Evolutionary conservation across 2,329 filamentous ascomycete genomes (phyloP).

Genomic region (Volutella citrinella): DNA sequence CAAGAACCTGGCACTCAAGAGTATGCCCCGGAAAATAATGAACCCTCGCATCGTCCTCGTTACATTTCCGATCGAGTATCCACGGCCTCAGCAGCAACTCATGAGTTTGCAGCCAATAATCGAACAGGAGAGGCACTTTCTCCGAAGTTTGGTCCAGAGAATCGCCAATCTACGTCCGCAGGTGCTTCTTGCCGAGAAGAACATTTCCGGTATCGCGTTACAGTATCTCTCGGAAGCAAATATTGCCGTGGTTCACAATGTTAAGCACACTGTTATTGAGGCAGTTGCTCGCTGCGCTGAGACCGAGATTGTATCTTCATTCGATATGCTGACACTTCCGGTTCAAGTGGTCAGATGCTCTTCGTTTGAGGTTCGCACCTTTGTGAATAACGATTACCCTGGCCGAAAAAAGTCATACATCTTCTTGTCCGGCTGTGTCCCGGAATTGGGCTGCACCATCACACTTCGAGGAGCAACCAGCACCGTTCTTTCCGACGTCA

Average conservation of each 20-base stretch:
- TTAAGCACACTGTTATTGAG: conserved; percentile 93
- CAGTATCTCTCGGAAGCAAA: conserved; percentile 84
- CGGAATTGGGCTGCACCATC: conserved; percentile 91
- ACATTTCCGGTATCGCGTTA: conserved; percentile 86
- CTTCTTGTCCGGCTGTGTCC: conserved; percentile 85
- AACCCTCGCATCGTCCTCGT: conserved; percentile 88
- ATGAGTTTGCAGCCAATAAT: conserved; percentile 98
- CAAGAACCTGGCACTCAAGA: conserved; percentile 94
- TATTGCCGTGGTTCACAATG: conserved; percentile 93
- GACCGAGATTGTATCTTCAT: conserved; percentile 87
- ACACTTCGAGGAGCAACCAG: conserved; percentile 79
- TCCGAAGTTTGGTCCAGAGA: conserved; percentile 85
- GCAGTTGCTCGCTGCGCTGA: conserved; percentile 91
- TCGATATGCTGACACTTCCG: conserved; percentile 79
- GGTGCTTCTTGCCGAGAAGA: conserved; percentile 85
- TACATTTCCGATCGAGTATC: conserved; percentile 94
- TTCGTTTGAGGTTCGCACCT: conserved; percentile 94
- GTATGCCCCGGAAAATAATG: conserved; percentile 83
- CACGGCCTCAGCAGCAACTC: conserved; percentile 81
- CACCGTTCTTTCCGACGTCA: conserved; percentile 71
- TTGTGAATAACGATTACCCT: conserved; percentile 71
- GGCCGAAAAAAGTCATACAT: conserved; percentile 91
- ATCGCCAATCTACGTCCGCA: conserved; percentile 85
- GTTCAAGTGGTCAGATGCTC: conserved; percentile 77
- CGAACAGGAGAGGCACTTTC: conserved; percentile 90